Conservation (phyloP, 2,329 filamentous ascomycete genomes). For the Colletotrichum gloeosporioides region DNA sequence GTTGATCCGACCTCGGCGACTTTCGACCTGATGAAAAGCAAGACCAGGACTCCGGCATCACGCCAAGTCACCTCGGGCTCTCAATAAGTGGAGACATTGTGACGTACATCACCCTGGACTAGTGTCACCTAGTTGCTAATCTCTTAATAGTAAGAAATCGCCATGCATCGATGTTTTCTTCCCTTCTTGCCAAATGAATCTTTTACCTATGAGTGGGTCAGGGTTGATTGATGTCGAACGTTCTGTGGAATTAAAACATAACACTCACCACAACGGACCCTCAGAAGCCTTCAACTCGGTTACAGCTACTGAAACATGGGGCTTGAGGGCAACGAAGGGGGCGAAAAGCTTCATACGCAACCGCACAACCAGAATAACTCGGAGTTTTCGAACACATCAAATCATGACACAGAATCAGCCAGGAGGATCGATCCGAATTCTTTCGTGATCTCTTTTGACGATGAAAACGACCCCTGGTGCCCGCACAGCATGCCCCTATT, state of each 20-base stretch:
- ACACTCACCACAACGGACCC: background rate
- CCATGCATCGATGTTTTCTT: background rate
- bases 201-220: background rate
- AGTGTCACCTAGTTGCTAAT: background rate
- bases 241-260: background rate
- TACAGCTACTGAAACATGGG: background rate
- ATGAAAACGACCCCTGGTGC: slow-evolving; percentile 73
- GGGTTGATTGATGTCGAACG: accelerated
- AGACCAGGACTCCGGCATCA: background rate
- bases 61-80: background rate
- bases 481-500: slow-evolving; percentile 70
- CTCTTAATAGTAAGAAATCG: background rate
- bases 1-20: background rate
- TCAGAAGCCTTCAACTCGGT: background rate
- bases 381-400: background rate
- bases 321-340: background rate
- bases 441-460: slow-evolving; percentile 78
- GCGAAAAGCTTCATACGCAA: background rate
- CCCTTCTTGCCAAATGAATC: background rate
- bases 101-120: background rate
- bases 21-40: background rate
- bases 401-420: slow-evolving; percentile 40
- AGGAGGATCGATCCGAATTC: background rate
- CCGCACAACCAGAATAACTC: background rate
- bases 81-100: background rate